Evolutionary conservation across 371 early-diverging fungal species (phyloP).

Genomic region (Mucor racemosus): DNA sequence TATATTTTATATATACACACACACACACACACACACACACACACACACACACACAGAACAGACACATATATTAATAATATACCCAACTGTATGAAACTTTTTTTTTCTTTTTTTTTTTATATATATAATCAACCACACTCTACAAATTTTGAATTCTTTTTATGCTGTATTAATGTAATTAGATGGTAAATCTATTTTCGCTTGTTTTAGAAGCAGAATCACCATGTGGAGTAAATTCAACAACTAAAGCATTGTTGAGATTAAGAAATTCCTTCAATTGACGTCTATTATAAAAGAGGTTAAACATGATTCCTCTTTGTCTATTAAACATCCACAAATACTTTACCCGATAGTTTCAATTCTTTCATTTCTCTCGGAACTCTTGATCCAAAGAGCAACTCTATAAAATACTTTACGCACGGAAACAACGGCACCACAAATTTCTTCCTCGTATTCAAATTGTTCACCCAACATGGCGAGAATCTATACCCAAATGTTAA

Average conservation of each 20-base stretch:
- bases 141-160: neutral
- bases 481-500: conserved; percentile 51
- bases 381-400: conserved; percentile 89
- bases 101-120: neutral
- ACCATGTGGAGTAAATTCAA: conserved; percentile 41
- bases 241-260: conserved; percentile 15
- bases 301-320: neutral
- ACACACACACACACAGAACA: too few species aligned
- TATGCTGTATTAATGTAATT: neutral
- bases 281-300: conserved; percentile 34
- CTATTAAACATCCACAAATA: neutral
- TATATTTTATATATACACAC: too few species aligned
- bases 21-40: too few species aligned
- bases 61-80: neutral
- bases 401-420: conserved; percentile 83
- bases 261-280: conserved; percentile 58
- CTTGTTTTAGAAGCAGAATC: conserved; percentile 32
- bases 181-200: conserved; percentile 32
- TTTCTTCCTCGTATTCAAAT: conserved; percentile 79
- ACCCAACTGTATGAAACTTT: neutral
- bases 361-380: conserved; percentile 64
- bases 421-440: conserved; percentile 92
- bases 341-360: conserved; percentile 66
- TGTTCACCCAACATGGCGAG: conserved; percentile 90
- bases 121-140: neutral